Evolutionary conservation across 108 stramenopile genomes (phyloP).

Genomic region (Cyclostephanos tholiformis): DNA sequence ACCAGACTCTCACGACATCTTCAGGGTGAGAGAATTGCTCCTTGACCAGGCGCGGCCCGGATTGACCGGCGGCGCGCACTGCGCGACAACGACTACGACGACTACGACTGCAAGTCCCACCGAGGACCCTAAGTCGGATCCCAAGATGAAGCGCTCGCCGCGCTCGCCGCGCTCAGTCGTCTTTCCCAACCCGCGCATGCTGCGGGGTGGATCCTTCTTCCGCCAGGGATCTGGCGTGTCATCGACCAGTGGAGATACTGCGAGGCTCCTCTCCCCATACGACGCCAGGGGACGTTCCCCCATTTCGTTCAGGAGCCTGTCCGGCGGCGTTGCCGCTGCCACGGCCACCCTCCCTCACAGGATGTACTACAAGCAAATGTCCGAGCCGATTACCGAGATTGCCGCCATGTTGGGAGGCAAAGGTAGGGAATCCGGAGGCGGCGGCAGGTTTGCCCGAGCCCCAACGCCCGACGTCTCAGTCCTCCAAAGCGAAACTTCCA

Average conservation of each 20-base stretch:
- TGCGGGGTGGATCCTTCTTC: constrained; percentile 25
- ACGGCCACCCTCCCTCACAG: constrained; percentile 10
- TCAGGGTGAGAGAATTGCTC: constrained; percentile 33
- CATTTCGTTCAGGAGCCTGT: constrained; percentile 3
- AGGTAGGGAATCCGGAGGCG: not conserved
- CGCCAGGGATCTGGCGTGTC: constrained; percentile 17
- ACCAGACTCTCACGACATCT: constrained; percentile 35
- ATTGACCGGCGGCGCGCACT: not conserved
- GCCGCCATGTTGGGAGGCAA: not conserved
- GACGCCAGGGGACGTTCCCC: constrained; percentile 9
- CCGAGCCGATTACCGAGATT: constrained; percentile 20
- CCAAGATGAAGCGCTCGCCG: constrained; percentile 24
- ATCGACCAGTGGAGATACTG: not conserved
- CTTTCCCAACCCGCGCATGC: constrained; percentile 8
- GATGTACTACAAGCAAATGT: constrained; percentile 39
- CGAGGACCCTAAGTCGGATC: constrained; percentile 19
- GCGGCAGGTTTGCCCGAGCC: constrained; percentile 10
- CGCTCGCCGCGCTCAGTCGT: constrained; percentile 44
- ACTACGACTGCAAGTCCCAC: constrained; percentile 2
- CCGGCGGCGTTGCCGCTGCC: constrained; percentile 4
- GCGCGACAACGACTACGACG: not conserved
- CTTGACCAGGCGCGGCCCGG: constrained; percentile 12
- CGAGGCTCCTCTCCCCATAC: constrained; percentile 16
- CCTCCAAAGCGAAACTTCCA: constrained; percentile 7
- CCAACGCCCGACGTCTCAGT: constrained; percentile 25